Percentiles rank a stretch among this genome's conserved stretches.
Conservation (phyloP, 2,329 filamentous ascomycete species). For the Fusarium succisae region DNA sequence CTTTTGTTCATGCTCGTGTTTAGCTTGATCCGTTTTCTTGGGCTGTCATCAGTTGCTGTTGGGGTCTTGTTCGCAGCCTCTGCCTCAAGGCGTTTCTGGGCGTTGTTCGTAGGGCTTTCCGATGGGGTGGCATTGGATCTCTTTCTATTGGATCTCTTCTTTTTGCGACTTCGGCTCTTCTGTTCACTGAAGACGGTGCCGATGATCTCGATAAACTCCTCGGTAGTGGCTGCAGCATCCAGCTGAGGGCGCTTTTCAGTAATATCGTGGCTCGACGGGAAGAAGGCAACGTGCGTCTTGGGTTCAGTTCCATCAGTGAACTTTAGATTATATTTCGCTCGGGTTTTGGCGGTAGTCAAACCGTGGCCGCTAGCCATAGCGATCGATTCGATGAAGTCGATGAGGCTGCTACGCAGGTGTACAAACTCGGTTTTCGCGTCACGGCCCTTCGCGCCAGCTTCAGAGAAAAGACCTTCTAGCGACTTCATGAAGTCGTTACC, state of each 20-base stretch:
- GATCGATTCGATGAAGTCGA: conserved; percentile 15
- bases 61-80: neutral
- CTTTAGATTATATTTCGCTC: conserved; percentile 18
- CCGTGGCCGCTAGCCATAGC: neutral
- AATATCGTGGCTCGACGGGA: conserved; percentile 10
- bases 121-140: neutral
- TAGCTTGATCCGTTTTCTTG: conserved; percentile 13
- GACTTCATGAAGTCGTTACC: conserved; percentile 27
- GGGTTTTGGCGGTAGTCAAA: conserved; percentile 22
- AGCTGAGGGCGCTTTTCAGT: conserved; percentile 8
- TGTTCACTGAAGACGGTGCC: conserved; percentile 20
- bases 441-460: conserved; percentile 14
- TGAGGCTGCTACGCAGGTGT: conserved; percentile 10
- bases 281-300: conserved; percentile 12
- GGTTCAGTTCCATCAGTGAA: conserved; percentile 36
- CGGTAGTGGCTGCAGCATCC: neutral
- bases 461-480: conserved; percentile 30
- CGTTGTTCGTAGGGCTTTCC: conserved; percentile 10
- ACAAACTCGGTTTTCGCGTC: conserved; percentile 20
- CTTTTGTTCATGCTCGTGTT: neutral
- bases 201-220: conserved; percentile 27
- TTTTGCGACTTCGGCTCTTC: conserved; percentile 1
- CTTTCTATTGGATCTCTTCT: neutral
- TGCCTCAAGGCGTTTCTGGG: conserved; percentile 9
- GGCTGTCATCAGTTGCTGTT: neutral